phyloP scores from a whole-genome alignment of 257 asterid genomes.

The Capsicum baccatum region DNA sequence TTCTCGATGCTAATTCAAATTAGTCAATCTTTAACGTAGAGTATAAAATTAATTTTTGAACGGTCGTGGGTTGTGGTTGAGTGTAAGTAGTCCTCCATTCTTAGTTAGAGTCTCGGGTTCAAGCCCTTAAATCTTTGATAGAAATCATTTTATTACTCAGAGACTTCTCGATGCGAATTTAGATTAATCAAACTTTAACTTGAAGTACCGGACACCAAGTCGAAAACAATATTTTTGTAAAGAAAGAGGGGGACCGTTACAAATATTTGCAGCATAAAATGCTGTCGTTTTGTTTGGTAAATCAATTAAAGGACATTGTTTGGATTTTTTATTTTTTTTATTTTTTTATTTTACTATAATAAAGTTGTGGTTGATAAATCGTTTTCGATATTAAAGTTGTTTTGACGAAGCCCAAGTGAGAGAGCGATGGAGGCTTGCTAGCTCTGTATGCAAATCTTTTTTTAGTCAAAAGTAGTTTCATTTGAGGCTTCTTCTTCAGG shows the following conservation, averaged over 20 bases:
- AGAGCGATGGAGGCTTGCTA: background rate
- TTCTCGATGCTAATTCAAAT: no score
- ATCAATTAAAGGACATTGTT: background rate
- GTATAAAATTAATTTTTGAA: no score
- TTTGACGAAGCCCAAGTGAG: conserved; percentile 27
- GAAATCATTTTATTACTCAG: no score
- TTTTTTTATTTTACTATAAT: background rate
- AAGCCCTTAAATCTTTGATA: no score
- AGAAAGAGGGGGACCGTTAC: no score
- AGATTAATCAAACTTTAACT: no score
- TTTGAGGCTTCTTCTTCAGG: background rate
- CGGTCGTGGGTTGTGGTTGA: no score
- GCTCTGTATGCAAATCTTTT: background rate
- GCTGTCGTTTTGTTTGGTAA: background rate
- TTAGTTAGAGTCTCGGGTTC: no score
- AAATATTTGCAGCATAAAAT: background rate
- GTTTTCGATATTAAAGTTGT: background rate
- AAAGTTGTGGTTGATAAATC: conserved; percentile 3
- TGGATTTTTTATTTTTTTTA: rapidly evolving
- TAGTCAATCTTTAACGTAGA: no score
- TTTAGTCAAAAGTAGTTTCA: conserved; percentile 16
- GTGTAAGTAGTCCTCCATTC: no score
- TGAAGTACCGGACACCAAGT: background rate
- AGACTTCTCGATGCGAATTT: no score
- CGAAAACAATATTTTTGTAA: no score